Percentiles rank a stretch among this genome's conserved stretches.
Conservation (phyloP, 2,329 filamentous ascomycete genomes). For the Aspergillus versicolor region DNA sequence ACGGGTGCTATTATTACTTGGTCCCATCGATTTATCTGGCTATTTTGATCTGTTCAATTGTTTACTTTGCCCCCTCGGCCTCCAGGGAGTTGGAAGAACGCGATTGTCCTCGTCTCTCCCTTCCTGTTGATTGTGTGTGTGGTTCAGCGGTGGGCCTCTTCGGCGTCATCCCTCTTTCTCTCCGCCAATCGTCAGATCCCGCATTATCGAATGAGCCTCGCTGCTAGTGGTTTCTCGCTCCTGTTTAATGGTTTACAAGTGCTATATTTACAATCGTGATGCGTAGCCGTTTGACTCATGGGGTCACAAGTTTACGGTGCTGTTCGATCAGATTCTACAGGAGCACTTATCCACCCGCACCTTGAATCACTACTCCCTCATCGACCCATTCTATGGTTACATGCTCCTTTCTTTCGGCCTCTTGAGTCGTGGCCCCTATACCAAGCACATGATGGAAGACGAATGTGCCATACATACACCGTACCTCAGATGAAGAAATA, state of each 20-base stretch:
- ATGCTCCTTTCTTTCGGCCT: not conserved
- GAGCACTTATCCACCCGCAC: not conserved
- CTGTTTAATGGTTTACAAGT: not conserved
- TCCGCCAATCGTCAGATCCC: slow-evolving; percentile 33
- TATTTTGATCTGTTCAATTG: not conserved
- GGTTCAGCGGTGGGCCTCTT: slow-evolving; percentile 41
- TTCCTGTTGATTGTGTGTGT: slow-evolving; percentile 30
- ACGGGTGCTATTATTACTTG: slow-evolving; percentile 1
- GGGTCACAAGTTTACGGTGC: not conserved
- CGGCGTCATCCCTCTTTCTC: slow-evolving; percentile 39
- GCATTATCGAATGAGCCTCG: slow-evolving; percentile 15
- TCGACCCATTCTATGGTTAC: slow-evolving; percentile 1
- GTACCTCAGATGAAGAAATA: not conserved
- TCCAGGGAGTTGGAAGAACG: not conserved
- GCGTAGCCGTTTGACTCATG: not conserved
- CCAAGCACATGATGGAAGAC: not conserved
- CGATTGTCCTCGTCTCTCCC: slow-evolving; percentile 1
- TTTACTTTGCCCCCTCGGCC: not conserved
- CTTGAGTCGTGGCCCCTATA: not conserved
- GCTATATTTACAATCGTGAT: slow-evolving; percentile 1
- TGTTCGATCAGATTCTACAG: slow-evolving; percentile 1
- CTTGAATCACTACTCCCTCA: not conserved
- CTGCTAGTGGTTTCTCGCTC: slow-evolving; percentile 5
- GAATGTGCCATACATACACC: not conserved
- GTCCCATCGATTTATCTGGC: not conserved